A percentile compares a stretch with the other conserved stretches of the same genome.
Conservation (phyloP, 805 yeast genomes). For the Saturnispora zaruensis region DNA sequence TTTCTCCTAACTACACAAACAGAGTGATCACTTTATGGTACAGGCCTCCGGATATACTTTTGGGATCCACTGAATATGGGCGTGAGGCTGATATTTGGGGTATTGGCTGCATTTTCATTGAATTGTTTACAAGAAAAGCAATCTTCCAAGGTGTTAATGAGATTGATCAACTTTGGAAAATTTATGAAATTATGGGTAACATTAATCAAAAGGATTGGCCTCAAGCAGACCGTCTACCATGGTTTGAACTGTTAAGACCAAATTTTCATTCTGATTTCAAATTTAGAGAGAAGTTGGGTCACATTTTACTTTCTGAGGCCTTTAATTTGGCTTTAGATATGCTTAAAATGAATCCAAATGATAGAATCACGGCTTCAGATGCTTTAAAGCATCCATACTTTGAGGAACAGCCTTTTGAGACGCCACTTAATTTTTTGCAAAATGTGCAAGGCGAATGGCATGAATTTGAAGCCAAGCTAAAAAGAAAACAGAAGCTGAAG, state of each 20-base stretch:
- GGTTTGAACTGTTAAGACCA: slow-evolving; percentile 84
- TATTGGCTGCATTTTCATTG: slow-evolving; percentile 82
- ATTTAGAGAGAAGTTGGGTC: slow-evolving; percentile 36
- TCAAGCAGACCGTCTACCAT: slow-evolving; percentile 66
- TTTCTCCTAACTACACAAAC: slow-evolving; percentile 79
- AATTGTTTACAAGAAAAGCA: slow-evolving; percentile 66
- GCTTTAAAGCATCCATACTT: slow-evolving; percentile 73
- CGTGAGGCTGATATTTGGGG: slow-evolving; percentile 96
- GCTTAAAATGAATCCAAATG: slow-evolving; percentile 58
- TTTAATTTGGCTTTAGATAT: slow-evolving; percentile 58
- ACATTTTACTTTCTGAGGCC: slow-evolving; percentile 40
- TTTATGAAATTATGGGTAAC: slow-evolving; percentile 81
- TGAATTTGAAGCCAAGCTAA: slow-evolving; percentile 87
- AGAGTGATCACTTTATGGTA: slow-evolving; percentile 96
- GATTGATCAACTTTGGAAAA: slow-evolving; percentile 67
- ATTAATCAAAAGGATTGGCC: slow-evolving; percentile 75
- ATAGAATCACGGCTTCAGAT: slow-evolving; percentile 56
- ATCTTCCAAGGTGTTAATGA: slow-evolving; percentile 87
- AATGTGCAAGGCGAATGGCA: slow-evolving; percentile 86
- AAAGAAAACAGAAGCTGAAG: slow-evolving; percentile 36
- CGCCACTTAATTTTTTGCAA: slow-evolving; percentile 46
- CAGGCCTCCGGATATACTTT: slow-evolving; percentile 86
- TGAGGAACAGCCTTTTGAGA: slow-evolving; percentile 55
- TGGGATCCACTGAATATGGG: slow-evolving; percentile 88
- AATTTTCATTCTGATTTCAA: slow-evolving; percentile 29